phyloP scores from a whole-genome alignment of 495 filamentous ascomycete genomes.

The Cryomyces minteri region DNA sequence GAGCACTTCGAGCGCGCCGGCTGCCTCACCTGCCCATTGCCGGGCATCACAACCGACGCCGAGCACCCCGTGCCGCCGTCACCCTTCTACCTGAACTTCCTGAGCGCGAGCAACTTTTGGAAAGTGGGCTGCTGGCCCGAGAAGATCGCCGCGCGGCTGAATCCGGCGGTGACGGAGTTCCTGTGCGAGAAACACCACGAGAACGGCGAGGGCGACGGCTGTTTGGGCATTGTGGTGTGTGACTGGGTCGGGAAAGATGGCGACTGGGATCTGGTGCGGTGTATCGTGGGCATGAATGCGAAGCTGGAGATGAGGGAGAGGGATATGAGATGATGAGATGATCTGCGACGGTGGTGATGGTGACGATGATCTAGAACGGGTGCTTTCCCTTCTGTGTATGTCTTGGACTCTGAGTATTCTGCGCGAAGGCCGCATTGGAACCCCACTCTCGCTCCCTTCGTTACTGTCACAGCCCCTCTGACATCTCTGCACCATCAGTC shows the following conservation, averaged over 20 bases:
- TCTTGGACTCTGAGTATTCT: no score
- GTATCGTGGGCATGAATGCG: conserved; percentile 83
- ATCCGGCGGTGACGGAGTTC: conserved; percentile 71
- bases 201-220: conserved; percentile 45
- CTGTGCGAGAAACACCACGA: conserved; percentile 49
- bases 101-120: conserved; percentile 87
- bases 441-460: no score
- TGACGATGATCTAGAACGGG: no score
- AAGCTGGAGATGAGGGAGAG: conserved; percentile 36
- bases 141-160: conserved; percentile 75
- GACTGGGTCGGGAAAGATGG: conserved; percentile 84
- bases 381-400: no score
- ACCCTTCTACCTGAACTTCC: conserved; percentile 80
- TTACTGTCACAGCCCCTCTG: no score
- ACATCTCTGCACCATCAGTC: no score
- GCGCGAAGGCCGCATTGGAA: no score
- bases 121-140: conserved; percentile 84
- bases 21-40: conserved; percentile 19
- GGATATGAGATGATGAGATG: neutral
- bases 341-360: no score
- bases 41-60: conserved; percentile 25
- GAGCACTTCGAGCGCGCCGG: conserved; percentile 62
- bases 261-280: conserved; percentile 84
- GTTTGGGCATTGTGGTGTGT: conserved; percentile 80
- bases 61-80: conserved; percentile 13